Evolutionary conservation across 768 basidiomycete species (phyloP), one percentile per base, ranked within the genome.

Genomic region (Mycena sanguinolenta): DNA sequence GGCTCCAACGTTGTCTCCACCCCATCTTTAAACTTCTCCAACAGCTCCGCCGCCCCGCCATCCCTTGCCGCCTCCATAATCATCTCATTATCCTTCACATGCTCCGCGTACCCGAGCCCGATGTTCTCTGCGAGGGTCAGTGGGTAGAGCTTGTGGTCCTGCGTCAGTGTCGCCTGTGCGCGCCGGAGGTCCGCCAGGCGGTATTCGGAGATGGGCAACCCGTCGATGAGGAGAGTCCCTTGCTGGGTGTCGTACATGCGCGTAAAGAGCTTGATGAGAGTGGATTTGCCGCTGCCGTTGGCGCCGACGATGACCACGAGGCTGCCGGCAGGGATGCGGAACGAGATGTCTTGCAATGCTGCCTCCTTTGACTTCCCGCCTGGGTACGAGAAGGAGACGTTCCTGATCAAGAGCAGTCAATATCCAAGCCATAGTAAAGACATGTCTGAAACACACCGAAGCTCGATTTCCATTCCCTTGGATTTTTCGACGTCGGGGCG

Each of bases 71-170:
- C 70, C 32, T 49, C 50, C 60, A 49, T 50, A 42, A 74, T 58
- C 58, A 67, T 70, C 28, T 42, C 58, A 25, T 8, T 10, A 8
- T 74, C 67, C 14, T 54, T 50, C 16, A 67, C 58, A 10, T 39
- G 38, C 12, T 73, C 76, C 8, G 76, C 54, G 36, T 73, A 68
- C 27, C 83, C 84, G 8, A 85, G 71, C 27, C 76, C 79, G 21
- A 85, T 80, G 42, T 85, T 86, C 58, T 85, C 85, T 34, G 72
- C 73, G 5, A 85, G 50, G 2, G 82, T 77, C 4, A 85, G 72
- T 8, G 80, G 80, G 66, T 80, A 82, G 1, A 84, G 63, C 4
- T 69, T 58, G 63, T 82, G 84, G 3, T 82, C 79, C 71, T 86
- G 85, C 6, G 77, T 77, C 4, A 86, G 79, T 42, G 80, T 76